Evolutionary conservation across 768 basidiomycete species (phyloP), one percentile per base, ranked within the genome.

Genomic region (Porphyrellus cyaneotinctus): DNA sequence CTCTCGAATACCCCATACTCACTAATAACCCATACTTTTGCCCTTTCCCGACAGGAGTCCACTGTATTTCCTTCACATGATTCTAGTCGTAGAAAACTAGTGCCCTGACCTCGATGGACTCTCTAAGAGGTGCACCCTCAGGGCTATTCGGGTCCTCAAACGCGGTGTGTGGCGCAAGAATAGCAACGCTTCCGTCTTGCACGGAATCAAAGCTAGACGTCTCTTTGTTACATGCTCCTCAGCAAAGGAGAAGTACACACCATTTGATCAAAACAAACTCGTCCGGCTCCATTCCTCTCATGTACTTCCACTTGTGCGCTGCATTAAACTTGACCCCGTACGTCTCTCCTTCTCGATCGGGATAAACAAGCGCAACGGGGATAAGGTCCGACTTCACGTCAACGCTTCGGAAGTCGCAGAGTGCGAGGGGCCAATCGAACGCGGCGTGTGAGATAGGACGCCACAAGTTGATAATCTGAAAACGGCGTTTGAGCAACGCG

Each of bases 381-480:
- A 72, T 41, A 13, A 80, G 58, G 53, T 79, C 77, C 23, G 63
- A 64, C 48, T 64, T 53, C 1, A 52, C 43, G 54, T 78, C 69
- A 8, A 79, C 64, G 50, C 68, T 74, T 13, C 73, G 69, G 59
- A 66, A 78, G 64, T 81, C 80, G 58, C 77, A 77, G 0, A 78
- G 66, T 12, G 74, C 72, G 33, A 81, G 71, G 6, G 78, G 79
- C 68, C 71, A 77, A 53, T 80, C 80, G n/a, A 63, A 59, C 3
- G 77, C 78, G 2, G 70, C 57, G 53, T 75, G 65, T 17, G 67
- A 59, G 59, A 81, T 78, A 1, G 79, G 79, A 20, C 79, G 72
- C 80, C 80, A 81, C 51, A 81, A 63, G 62, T 80, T 80, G 54
- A 81, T 72, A 55, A 81, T 76, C 57, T 79, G 78, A 64, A 77